Conservation (phyloP, 2,329 filamentous ascomycete species). For the Penicillium concentricum region DNA sequence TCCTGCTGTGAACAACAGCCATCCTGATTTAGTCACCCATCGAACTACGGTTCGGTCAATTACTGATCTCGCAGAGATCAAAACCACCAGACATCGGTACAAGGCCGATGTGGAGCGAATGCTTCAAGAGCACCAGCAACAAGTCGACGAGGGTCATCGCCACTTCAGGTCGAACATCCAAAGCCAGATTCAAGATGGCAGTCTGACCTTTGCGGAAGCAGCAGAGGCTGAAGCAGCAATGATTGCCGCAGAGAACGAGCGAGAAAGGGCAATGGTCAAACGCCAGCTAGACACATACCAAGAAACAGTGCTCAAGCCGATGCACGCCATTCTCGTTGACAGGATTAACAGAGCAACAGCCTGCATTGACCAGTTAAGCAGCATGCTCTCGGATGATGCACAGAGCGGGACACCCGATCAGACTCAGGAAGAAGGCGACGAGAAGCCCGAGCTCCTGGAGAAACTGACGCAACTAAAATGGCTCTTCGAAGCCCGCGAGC, state of each 20-base stretch:
- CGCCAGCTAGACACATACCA: slow-evolving; percentile 83
- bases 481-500: slow-evolving; percentile 93
- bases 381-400: slow-evolving; percentile 70
- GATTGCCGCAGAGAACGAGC: slow-evolving; percentile 65
- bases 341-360: slow-evolving; percentile 71
- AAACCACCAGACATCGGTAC: slow-evolving; percentile 60
- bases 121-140: slow-evolving; percentile 52
- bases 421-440: slow-evolving; percentile 91
- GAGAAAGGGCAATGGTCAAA: slow-evolving; percentile 71
- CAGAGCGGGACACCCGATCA: slow-evolving; percentile 71
- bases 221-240: slow-evolving; percentile 77
- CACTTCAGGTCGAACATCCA: slow-evolving; percentile 74
- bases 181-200: slow-evolving; percentile 72
- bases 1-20: slow-evolving; percentile 92
- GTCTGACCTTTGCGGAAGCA: slow-evolving; percentile 78
- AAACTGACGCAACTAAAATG: slow-evolving; percentile 94
- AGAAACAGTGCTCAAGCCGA: slow-evolving; percentile 73
- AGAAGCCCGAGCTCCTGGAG: slow-evolving; percentile 88
- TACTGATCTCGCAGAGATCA: slow-evolving; percentile 70
- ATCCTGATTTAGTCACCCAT: slow-evolving; percentile 80
- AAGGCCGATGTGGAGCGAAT: slow-evolving; percentile 52
- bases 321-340: slow-evolving; percentile 75
- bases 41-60: slow-evolving; percentile 71
- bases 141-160: slow-evolving; percentile 61
- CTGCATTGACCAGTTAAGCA: slow-evolving; percentile 72